phyloP scores from a whole-genome alignment of 768 basidiomycete species.

The Termitomyces sp. region DNA sequence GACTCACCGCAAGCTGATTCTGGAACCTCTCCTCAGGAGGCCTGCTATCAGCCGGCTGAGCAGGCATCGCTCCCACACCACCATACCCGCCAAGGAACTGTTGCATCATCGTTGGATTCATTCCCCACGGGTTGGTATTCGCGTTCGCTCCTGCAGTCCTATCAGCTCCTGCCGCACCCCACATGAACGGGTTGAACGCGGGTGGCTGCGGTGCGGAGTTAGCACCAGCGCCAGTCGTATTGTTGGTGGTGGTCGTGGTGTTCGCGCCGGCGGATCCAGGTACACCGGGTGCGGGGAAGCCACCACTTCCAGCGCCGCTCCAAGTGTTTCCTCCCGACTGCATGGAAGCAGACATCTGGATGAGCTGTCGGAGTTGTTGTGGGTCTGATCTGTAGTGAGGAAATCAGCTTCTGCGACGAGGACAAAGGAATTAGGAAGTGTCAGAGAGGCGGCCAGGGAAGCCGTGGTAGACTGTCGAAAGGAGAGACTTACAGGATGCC shows the following conservation, averaged over 20 bases:
- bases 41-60: conserved; percentile 62
- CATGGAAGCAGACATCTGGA: conserved; percentile 67
- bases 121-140: conserved; percentile 31
- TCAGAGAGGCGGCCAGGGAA: neutral
- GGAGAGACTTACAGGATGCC: conserved; percentile 8
- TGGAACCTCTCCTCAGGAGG: conserved; percentile 93
- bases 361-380: conserved; percentile 67
- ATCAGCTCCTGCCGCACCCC: conserved; percentile 8
- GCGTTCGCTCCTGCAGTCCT: conserved; percentile 22
- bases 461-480: neutral
- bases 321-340: conserved; percentile 23
- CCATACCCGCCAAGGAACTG: conserved; percentile 36
- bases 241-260: conserved; percentile 1
- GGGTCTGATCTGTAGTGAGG: conserved; percentile 60
- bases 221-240: conserved; percentile 21
- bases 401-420: neutral
- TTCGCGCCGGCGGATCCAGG: conserved; percentile 34
- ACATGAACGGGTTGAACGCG: conserved; percentile 21
- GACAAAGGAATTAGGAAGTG: neutral
- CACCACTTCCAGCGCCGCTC: conserved; percentile 20
- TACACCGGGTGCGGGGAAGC: conserved; percentile 62
- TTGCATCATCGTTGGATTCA: conserved; percentile 43
- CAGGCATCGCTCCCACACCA: conserved; percentile 30
- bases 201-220: conserved; percentile 19
- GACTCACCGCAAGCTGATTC: conserved; percentile 73